Conservation (phyloP, 306 rosid species). For the Ormosia semicastrata region DNA sequence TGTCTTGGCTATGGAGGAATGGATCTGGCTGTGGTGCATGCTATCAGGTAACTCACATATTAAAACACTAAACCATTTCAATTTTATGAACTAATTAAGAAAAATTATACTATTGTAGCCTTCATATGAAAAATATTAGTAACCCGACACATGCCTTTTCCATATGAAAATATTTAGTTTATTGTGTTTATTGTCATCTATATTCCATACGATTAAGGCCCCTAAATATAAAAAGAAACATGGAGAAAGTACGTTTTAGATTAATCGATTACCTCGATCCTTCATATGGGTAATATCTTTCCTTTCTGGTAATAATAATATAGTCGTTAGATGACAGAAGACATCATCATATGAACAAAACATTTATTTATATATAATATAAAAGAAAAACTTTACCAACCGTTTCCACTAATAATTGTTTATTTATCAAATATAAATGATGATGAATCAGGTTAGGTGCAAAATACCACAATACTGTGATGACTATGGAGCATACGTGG, state of each 20-base stretch:
- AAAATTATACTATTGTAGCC: neutral
- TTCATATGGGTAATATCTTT: neutral
- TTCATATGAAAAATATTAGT: neutral
- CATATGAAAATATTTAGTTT: neutral
- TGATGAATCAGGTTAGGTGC: constrained; percentile 47
- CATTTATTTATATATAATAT: neutral
- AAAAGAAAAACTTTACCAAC: neutral
- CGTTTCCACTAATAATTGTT: neutral
- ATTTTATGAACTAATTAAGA: neutral
- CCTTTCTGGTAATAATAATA: neutral
- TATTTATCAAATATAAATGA: constrained; percentile 4
- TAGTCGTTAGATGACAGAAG: neutral
- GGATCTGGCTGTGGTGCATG: constrained; percentile 98
- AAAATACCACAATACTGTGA: constrained; percentile 37
- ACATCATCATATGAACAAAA: neutral
- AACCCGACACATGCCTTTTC: neutral
- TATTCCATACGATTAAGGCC: neutral
- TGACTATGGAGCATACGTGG: constrained; percentile 42
- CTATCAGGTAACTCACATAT: constrained; percentile 56
- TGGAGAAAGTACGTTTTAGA: neutral
- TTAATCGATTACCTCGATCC: neutral
- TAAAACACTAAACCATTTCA: neutral
- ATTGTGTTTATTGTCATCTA: neutral
- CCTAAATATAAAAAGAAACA: neutral
- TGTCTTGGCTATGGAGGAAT: constrained; percentile 63